Evolutionary conservation across 306 rosid genomes (phyloP).

Genomic region (Vigna reflexopilosa): DNA sequence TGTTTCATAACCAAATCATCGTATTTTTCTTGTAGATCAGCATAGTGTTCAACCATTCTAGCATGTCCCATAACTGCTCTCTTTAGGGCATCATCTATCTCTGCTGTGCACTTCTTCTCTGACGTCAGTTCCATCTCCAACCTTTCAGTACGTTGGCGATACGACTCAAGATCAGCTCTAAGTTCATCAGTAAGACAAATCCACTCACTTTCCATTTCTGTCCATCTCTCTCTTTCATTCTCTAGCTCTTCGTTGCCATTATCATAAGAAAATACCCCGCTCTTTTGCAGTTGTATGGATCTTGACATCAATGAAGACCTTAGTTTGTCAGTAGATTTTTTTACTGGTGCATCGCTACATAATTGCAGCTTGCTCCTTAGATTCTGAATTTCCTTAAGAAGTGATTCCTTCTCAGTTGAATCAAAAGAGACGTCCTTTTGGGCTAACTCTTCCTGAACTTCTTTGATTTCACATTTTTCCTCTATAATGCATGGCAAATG

Average conservation of each 20-base stretch:
- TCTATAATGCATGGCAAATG: constrained; percentile 45
- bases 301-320: constrained; percentile 83
- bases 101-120: constrained; percentile 78
- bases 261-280: constrained; percentile 54
- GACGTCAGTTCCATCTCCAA: constrained; percentile 69
- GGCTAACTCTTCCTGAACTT: constrained; percentile 66
- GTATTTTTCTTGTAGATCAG: constrained; percentile 90
- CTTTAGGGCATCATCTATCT: constrained; percentile 83
- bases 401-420: constrained; percentile 82
- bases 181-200: constrained; percentile 94
- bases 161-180: constrained; percentile 80
- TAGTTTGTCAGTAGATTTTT: constrained; percentile 75
- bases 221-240: constrained; percentile 87
- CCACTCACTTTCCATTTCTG: constrained; percentile 99
- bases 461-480: constrained; percentile 73
- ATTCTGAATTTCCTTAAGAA: constrained; percentile 80
- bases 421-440: constrained; percentile 52
- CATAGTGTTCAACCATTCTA: constrained; percentile 92
- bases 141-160: constrained; percentile 71
- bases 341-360: constrained; percentile 55
- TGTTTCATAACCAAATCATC: constrained; percentile 77
- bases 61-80: constrained; percentile 90
- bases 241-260: constrained; percentile 69
- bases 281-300: constrained; percentile 76
- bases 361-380: constrained; percentile 72